A percentile compares a stretch with the other conserved stretches of the same genome.
Evolutionary conservation across 164 flowering plant genomes (phyloP).

Genomic region (Taxillus chinensis): DNA sequence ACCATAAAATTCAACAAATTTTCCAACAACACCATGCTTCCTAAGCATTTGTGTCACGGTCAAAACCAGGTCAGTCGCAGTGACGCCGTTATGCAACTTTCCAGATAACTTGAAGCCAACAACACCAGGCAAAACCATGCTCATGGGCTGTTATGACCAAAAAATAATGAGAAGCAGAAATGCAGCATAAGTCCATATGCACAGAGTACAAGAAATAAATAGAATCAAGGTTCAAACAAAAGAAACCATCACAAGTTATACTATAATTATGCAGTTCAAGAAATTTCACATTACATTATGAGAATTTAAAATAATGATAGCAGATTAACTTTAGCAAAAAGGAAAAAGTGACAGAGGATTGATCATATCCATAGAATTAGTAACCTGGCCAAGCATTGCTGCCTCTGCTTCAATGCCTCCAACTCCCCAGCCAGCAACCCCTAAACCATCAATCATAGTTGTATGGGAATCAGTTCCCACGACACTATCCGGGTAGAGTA

Average conservation of each 20-base stretch:
- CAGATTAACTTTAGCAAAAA: background rate
- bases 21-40: constrained; percentile 94
- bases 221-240: background rate
- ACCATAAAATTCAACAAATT: constrained; percentile 96
- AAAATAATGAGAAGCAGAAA: background rate
- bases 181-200: background rate
- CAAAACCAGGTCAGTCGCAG: constrained; percentile 91
- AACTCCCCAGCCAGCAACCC: constrained; percentile 99
- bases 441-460: constrained; percentile 94
- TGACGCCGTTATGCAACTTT: constrained; percentile 71
- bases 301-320: background rate
- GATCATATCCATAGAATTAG: background rate
- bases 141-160: constrained; percentile 65
- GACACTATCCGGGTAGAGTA: constrained; percentile 92
- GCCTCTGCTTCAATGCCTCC: constrained; percentile 99
- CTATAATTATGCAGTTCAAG: no score
- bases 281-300: background rate
- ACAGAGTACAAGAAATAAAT: background rate
- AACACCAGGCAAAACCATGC: constrained; percentile 97
- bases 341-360: background rate
- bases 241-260: background rate
- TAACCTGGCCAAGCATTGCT: constrained; percentile 96
- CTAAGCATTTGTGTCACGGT: constrained; percentile 92
- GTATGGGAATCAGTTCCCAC: constrained; percentile 98
- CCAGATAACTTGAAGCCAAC: constrained; percentile 85